These are phyloP conservation scores for Aspergillus thermomutatus DNA, from an alignment of 2,329 filamentous ascomycete genomes.

Conservation along the genomic window DNA sequence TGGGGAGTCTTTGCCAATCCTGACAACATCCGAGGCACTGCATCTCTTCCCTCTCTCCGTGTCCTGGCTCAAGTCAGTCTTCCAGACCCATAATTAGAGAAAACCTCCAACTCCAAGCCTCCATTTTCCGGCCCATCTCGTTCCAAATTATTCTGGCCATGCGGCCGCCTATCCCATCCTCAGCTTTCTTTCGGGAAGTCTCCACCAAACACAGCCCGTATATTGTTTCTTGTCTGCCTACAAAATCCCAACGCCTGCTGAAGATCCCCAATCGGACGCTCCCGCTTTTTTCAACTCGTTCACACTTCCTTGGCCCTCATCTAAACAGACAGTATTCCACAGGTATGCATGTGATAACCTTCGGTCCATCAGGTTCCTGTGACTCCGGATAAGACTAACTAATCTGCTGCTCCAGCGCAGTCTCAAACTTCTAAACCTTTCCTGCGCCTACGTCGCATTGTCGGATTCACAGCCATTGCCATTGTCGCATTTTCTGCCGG, in stretches of 20 bases:
- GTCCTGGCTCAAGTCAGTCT: neutral
- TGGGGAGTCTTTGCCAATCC: too few relatives aligned
- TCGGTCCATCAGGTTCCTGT: neutral
- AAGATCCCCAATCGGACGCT: neutral
- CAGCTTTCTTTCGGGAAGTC: conserved; percentile 13
- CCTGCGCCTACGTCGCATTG: conserved; percentile 32
- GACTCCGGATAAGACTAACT: neutral
- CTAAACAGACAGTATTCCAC: conserved; percentile 6
- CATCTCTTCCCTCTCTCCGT: neutral
- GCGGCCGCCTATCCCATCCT: conserved; percentile 9
- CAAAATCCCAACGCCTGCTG: conserved; percentile 9
- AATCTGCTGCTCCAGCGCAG: neutral
- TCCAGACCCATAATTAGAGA: neutral
- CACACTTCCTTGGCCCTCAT: conserved; percentile 1
- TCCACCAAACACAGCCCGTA: conserved; percentile 15
- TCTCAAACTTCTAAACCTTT: conserved; percentile 16
- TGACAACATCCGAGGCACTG: neutral
- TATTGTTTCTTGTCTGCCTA: conserved; percentile 8
- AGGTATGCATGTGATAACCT: neutral
- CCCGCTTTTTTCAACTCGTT: conserved; percentile 3
- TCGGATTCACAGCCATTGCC: conserved; percentile 37
- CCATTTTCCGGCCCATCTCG: neutral
- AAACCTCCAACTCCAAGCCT: neutral
- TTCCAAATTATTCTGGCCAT: conserved; percentile 6
- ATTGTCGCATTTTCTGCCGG: conserved; percentile 33